Evolutionary conservation across 371 early-diverging fungal species (phyloP), one percentile per base, ranked within the genome.

Genomic region (Furculomyces boomerangus): DNA sequence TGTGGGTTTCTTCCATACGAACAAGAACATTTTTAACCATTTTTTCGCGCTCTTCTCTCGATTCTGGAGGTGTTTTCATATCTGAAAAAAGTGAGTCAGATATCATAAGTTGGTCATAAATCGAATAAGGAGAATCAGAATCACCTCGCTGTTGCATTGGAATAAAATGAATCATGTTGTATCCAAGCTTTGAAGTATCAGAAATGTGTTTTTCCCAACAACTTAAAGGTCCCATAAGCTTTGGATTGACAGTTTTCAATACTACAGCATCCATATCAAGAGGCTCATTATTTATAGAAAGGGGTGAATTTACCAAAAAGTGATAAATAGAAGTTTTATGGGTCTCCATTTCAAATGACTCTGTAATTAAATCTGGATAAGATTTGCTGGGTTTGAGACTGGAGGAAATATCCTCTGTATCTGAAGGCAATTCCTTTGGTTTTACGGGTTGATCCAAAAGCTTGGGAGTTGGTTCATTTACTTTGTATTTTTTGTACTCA

Each of bases 101-200:
- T 30, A 93, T 71, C 20, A 80, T 69, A 27, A 93, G 76, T 68
- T 94, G 96, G 67, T 93, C 88, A 59, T 72, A 81, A 48, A 97
- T 88, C 50, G 91, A 87, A 73, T 93, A 97, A 10, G 98, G 98
- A 14, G 94, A 93, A 65, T 92, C 84, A 1, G 93, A 92, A 16
- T 59, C 63, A 22, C 98, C 95, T 22, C 96, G 76, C 58, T 80
- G 73, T 63, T 90, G 90, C 60, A 93, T 59, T 1, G 98, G 98
- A 1, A 90, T 90, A 71, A 91, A 92, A 62, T 97, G 98, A 28
- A 95, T 77, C 90, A 93, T 89, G 63, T 97, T 97, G 74, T 93
- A 97, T 22, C 90, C 88, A 18, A 78, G 66, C 18, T 80, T 67
- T 40, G 82, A 56, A 50, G 84, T 77, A 22, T 69, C 65, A 16